Conservation (phyloP, 2,329 filamentous ascomycete genomes). For the Aspergillus ustus region DNA sequence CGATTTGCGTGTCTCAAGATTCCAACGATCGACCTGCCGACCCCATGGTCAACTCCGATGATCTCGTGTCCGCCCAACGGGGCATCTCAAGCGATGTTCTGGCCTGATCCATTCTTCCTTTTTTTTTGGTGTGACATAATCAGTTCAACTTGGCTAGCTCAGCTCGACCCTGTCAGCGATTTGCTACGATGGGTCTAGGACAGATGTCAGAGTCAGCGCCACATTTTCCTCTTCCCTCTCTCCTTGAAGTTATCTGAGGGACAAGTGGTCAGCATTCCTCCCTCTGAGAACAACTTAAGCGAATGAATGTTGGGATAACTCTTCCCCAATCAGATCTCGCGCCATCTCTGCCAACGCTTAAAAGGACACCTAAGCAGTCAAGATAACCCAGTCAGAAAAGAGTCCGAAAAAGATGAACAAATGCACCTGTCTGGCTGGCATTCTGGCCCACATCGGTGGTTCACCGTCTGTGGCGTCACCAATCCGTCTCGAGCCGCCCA, state of each 20-base stretch:
- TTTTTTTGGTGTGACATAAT: not conserved
- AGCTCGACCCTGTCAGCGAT: not conserved
- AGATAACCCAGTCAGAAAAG: not conserved
- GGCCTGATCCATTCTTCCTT: not conserved
- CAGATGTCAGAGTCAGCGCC: constrained; percentile 1
- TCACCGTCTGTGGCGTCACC: constrained; percentile 21
- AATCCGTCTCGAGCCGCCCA: constrained; percentile 10
- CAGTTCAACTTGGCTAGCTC: not conserved
- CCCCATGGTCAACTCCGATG: not conserved
- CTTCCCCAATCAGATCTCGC: constrained; percentile 15
- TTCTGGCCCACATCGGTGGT: constrained; percentile 23
- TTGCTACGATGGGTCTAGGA: not conserved
- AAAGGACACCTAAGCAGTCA: not conserved
- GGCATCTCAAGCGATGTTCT: constrained; percentile 9
- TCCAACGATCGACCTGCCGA: not conserved
- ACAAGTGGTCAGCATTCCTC: not conserved
- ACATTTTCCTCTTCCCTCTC: not conserved
- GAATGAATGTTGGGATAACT: not conserved
- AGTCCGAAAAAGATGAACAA: constrained; percentile 7
- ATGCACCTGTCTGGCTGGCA: constrained; percentile 7
- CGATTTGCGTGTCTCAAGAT: not conserved
- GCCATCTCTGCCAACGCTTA: constrained; percentile 9
- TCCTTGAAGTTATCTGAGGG: not conserved
- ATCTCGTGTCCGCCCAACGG: not conserved
- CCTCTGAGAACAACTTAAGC: not conserved